Conservation (phyloP, 768 basidiomycete species). For the Xanthoconium purpureum region DNA sequence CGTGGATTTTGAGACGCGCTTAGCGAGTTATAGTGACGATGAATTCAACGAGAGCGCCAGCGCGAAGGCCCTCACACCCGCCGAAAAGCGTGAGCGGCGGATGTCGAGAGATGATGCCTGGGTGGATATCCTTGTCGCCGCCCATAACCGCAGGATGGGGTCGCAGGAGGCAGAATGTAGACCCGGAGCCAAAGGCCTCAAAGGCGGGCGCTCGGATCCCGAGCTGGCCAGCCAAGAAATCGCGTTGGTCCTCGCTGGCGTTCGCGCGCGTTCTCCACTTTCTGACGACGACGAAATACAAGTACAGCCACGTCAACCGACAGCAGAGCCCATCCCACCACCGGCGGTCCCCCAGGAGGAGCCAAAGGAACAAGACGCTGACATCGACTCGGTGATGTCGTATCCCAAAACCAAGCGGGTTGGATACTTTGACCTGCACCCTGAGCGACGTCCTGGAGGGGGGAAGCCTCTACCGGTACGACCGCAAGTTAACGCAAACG, state of each 20-base stretch:
- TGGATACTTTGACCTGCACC: conserved; percentile 79
- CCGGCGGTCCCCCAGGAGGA: conserved; percentile 25
- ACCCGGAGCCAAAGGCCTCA: conserved; percentile 29
- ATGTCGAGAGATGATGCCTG: conserved; percentile 69
- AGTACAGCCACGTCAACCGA: conserved; percentile 15
- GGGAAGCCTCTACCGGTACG: conserved; percentile 19
- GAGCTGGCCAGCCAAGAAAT: conserved; percentile 73
- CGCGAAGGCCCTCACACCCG: conserved; percentile 38
- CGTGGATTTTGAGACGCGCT: conserved; percentile 79
- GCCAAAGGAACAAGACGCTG: conserved; percentile 43
- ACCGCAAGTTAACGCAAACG: conserved; percentile 28
- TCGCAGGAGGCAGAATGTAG: conserved; percentile 51
- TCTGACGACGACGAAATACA: conserved; percentile 41
- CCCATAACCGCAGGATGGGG: conserved; percentile 46
- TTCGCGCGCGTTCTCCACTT: conserved; percentile 35
- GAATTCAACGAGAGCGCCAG: conserved; percentile 42
- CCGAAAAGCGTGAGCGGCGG: conserved; percentile 41
- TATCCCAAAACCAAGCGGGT: conserved; percentile 39
- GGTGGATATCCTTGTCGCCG: conserved; percentile 82
- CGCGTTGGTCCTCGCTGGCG: conserved; percentile 65
- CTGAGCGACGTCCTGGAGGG: conserved; percentile 53
- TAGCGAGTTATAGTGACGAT: conserved; percentile 60
- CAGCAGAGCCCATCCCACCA: conserved; percentile 5
- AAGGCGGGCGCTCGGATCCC: conserved; percentile 52
- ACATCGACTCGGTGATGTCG: conserved; percentile 42